Conservation (phyloP, 257 asterid species). For the Cynanchum wilfordii region DNA sequence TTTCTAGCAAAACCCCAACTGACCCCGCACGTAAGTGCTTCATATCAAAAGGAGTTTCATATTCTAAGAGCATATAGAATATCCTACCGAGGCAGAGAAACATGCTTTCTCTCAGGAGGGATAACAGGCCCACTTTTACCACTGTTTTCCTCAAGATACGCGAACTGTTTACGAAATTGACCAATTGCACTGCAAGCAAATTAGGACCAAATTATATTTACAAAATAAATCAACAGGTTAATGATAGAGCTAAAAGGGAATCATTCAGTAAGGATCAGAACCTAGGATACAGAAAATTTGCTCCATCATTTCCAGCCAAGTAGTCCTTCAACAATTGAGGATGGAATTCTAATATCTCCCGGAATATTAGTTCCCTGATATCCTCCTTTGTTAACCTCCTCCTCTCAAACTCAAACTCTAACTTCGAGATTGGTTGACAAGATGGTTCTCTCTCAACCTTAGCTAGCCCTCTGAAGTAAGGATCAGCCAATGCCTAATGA, state of each 20-base stretch:
- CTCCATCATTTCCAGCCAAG: conserved; percentile 63
- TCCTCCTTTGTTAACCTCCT: conserved; percentile 79
- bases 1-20: background rate
- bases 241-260: background rate
- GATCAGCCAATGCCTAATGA: conserved; percentile 83
- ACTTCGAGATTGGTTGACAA: conserved; percentile 70
- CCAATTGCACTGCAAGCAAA: conserved; percentile 58
- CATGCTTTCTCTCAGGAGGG: conserved; percentile 76
- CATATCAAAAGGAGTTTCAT: too few species aligned
- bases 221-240: background rate
- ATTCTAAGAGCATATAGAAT: background rate
- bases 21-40: background rate
- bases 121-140: conserved; percentile 72
- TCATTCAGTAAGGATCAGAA: conserved; percentile 20
- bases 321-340: conserved; percentile 85
- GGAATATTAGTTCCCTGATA: conserved; percentile 65
- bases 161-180: conserved; percentile 78
- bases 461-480: conserved; percentile 83
- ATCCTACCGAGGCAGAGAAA: conserved; percentile 78
- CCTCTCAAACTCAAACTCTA: conserved; percentile 89
- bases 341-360: conserved; percentile 81
- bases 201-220: conserved; percentile 12
- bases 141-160: conserved; percentile 70
- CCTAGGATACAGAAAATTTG: conserved; percentile 84
- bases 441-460: conserved; percentile 90